Percentiles rank a stretch among this genome's conserved stretches.
Evolutionary conservation across 179 eudicot genomes (phyloP).

Genomic region (Silene coronaria): DNA sequence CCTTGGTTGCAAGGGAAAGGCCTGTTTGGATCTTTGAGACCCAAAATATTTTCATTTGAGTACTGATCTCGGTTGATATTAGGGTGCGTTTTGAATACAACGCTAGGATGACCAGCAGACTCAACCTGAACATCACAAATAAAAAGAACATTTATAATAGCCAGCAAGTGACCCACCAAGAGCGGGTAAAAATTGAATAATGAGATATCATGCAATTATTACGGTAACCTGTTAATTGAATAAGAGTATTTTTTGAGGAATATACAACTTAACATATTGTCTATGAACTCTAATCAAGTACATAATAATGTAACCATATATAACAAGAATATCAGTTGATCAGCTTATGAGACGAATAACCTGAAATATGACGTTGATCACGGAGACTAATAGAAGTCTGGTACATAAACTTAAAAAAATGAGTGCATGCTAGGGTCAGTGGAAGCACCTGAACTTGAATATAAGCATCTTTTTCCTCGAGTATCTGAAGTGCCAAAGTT

Average conservation of each 20-base stretch:
- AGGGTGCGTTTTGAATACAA: conserved; percentile 87
- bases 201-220: neutral
- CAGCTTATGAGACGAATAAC: neutral
- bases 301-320: neutral
- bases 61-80: conserved; percentile 84
- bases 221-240: neutral
- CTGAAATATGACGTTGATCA: neutral
- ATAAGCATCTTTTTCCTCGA: conserved; percentile 83
- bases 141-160: neutral
- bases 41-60: conserved; percentile 71
- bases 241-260: neutral
- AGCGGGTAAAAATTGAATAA: neutral
- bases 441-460: conserved; percentile 89
- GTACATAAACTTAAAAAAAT: neutral
- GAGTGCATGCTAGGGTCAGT: conserved; percentile 2
- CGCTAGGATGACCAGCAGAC: conserved; percentile 68
- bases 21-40: conserved; percentile 91
- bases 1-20: conserved; percentile 73
- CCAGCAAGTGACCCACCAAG: neutral
- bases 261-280: neutral
- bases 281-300: neutral
- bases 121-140: conserved; percentile 53
- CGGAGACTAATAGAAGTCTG: neutral
- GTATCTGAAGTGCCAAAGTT: conserved; percentile 77
- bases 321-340: neutral